Evolutionary conservation across 1,284 basidiomycete species (phyloP), one percentile per base, ranked within the genome.

Genomic region (Puccinia coronata): DNA sequence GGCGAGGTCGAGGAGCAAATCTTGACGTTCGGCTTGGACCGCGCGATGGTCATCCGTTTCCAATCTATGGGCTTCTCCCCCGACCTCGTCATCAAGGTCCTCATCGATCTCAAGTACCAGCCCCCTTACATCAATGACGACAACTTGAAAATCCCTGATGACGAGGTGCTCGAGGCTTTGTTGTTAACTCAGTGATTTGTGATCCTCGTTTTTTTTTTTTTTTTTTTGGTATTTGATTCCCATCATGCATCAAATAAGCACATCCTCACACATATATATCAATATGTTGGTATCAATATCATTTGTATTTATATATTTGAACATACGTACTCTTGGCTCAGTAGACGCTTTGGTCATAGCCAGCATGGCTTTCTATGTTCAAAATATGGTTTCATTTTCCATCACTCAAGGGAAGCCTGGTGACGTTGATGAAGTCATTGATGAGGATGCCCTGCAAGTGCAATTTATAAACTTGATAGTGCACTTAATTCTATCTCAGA

Each of bases 41-140:
- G 85, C 82, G 85, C 85, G 75, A 87, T 88, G 77, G 89, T 89
- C 4, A 83, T 84, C 59, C 86, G 87, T 82, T 89, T 89, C 80
- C 86, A 85, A 70, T 85, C 86, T 36, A 88, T 88, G 87, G 88
- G 88, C 8, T 88, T 88, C 82, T 59, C 72, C 14, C 39, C 51
- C 23, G 72, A 74, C 28, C 53, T 57, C 39, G 53, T 74, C 55
- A 57, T 74, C 53, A 55, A 57, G 25, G 28, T 39, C 53, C 39
- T 57, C 49, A 59, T 74, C 55, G 53, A 74, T 28, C 72, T 74
- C 53, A 57, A 57, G 53, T 74, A 11, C n/a, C 72, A 59, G 55
- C 49, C 49, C 55, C 72, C 69, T 23, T 51, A 53, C 9, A 16
- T 53, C n/a, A 53, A 71, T 23, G 8, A 71, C 47, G 47, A 53